These are phyloP conservation scores for Pinus taeda DNA, from an alignment of 75 land plant genomes.

Conservation along the genomic window DNA sequence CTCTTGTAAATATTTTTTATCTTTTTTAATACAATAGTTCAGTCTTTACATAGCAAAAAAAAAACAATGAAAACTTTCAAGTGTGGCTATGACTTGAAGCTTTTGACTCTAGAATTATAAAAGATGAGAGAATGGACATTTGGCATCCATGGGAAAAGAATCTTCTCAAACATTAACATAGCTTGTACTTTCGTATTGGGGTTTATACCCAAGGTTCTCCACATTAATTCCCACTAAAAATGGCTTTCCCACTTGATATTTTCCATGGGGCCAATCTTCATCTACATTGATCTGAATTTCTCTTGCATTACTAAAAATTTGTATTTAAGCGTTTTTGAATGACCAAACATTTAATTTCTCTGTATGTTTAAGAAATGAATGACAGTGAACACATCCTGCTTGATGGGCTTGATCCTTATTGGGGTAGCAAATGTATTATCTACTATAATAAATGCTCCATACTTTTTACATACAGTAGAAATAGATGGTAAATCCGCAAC, in stretches of 20 bases:
- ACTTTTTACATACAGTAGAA: slow-evolving; percentile 16
- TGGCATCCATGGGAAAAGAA: neutral
- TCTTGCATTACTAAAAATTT: neutral
- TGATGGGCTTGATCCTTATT: slow-evolving; percentile 16
- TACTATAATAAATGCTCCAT: slow-evolving; percentile 28
- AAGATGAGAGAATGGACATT: neutral
- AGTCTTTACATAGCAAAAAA: no score
- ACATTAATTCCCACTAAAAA: neutral
- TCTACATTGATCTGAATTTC: neutral
- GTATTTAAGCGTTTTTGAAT: neutral
- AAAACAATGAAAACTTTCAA: no score
- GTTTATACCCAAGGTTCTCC: neutral
- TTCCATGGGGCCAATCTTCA: neutral
- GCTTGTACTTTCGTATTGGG: neutral
- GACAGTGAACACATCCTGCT: slow-evolving; percentile 9
- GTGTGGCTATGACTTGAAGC: no score
- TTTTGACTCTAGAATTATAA: neutral
- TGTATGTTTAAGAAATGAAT: neutral
- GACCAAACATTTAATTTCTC: neutral
- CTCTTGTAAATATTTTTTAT: no score
- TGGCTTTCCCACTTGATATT: neutral
- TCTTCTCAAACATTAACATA: neutral
- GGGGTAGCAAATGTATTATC: slow-evolving; percentile 34
- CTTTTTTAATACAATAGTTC: no score
- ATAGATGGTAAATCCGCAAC: slow-evolving; percentile 23